Evolutionary conservation across 768 basidiomycete genomes (phyloP).

Genomic region (Lenzites betulinus): DNA sequence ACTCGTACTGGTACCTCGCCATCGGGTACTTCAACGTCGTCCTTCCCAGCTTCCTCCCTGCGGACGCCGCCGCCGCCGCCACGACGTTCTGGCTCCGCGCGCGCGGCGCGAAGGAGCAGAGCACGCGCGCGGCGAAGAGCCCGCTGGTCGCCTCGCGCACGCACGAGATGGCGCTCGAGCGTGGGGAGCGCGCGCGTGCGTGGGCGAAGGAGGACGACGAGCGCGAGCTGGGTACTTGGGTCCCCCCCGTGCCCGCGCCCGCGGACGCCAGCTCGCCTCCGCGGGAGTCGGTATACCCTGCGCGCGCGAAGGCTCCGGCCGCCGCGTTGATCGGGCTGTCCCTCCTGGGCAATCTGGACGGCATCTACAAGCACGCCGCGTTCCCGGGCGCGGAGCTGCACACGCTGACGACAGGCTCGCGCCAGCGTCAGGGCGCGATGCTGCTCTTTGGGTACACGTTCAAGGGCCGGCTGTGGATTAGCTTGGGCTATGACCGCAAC

Average conservation of each 20-base stretch:
- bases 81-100: constrained; percentile 77
- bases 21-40: constrained; percentile 83
- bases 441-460: constrained; percentile 81
- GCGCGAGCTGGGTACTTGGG: constrained; percentile 47
- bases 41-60: constrained; percentile 74
- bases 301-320: constrained; percentile 47
- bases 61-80: constrained; percentile 35
- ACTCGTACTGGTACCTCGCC: constrained; percentile 82
- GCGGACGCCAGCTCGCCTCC: constrained; percentile 14
- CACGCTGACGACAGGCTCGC: constrained; percentile 79
- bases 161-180: constrained; percentile 63
- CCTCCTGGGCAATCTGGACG: constrained; percentile 83
- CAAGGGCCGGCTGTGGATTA: constrained; percentile 74
- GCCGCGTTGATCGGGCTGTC: constrained; percentile 75
- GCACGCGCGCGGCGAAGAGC: constrained; percentile 60
- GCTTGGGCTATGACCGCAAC: constrained; percentile 77
- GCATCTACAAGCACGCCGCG: constrained; percentile 68
- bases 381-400: constrained; percentile 62
- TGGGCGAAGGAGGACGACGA: constrained; percentile 82
- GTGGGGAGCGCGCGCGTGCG: constrained; percentile 56
- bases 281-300: constrained; percentile 27
- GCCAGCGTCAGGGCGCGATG: constrained; percentile 79
- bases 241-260: constrained; percentile 28
- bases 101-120: constrained; percentile 68
- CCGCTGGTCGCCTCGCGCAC: constrained; percentile 64